Evolutionary conservation across 1,284 basidiomycete genomes (phyloP).

Genomic region (Cystobasidium slooffiae): DNA sequence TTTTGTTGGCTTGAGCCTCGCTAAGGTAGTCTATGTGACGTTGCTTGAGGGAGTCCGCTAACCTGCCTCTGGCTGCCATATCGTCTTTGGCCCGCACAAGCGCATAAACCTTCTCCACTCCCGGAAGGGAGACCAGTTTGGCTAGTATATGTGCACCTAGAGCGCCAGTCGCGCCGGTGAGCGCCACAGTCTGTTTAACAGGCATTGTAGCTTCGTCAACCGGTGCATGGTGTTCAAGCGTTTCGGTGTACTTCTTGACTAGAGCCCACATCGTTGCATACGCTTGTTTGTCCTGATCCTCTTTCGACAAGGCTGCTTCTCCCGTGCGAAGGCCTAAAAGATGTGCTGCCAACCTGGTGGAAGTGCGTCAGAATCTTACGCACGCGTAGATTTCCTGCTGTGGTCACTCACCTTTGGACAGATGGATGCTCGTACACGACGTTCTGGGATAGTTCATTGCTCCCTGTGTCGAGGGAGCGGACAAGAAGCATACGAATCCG

Average conservation of each 20-base stretch:
- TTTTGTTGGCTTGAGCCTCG: slow-evolving; percentile 49
- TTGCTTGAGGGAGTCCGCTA: slow-evolving; percentile 54
- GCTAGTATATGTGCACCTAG: slow-evolving; percentile 66
- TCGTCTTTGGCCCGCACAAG: slow-evolving; percentile 63
- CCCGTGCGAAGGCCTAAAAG: slow-evolving; percentile 3
- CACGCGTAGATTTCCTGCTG: not conserved
- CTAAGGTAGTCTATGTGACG: not conserved
- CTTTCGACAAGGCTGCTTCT: slow-evolving; percentile 53
- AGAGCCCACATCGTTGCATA: slow-evolving; percentile 32
- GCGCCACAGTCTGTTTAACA: slow-evolving; percentile 53
- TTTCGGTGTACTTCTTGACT: slow-evolving; percentile 12
- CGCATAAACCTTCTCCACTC: slow-evolving; percentile 63
- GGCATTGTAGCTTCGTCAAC: not conserved
- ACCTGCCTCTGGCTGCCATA: slow-evolving; percentile 58
- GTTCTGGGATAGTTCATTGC: slow-evolving; percentile 51
- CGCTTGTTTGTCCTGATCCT: slow-evolving; percentile 54
- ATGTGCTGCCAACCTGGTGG: slow-evolving; percentile 6
- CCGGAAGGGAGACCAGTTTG: slow-evolving; percentile 58
- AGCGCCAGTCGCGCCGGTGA: slow-evolving; percentile 68
- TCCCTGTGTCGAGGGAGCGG: slow-evolving; percentile 56
- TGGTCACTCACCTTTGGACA: slow-evolving; percentile 55
- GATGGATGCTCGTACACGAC: slow-evolving; percentile 62
- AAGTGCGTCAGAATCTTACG: not conserved
- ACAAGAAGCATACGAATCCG: slow-evolving; percentile 63
- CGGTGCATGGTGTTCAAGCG: slow-evolving; percentile 26